Conservation (phyloP, 1,284 basidiomycete species). For the Sanghuangporus weigelae region DNA sequence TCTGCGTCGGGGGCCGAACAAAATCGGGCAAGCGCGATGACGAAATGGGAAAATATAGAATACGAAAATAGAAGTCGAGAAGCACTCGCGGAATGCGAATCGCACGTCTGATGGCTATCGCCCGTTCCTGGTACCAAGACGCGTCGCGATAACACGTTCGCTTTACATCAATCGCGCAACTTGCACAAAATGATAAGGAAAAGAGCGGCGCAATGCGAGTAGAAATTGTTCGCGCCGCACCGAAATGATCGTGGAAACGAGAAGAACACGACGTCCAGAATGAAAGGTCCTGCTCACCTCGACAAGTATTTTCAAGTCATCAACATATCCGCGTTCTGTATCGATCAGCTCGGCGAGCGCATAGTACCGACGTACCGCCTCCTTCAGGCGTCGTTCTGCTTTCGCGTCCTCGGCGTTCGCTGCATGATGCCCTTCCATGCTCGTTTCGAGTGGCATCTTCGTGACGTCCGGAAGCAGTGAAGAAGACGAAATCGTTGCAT, state of each 20-base stretch:
- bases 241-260: not conserved
- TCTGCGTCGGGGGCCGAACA: too few species aligned
- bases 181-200: not conserved
- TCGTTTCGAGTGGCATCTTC: not conserved
- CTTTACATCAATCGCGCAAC: not conserved
- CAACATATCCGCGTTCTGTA: conserved; percentile 15
- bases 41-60: conserved; percentile 6
- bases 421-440: not conserved
- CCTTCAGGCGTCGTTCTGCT: conserved; percentile 13
- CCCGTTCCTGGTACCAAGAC: not conserved
- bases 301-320: conserved; percentile 13
- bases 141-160: not conserved
- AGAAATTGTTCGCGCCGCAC: not conserved
- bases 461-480: not conserved
- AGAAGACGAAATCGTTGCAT: not conserved
- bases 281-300: conserved; percentile 9
- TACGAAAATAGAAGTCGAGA: not conserved
- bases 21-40: not conserved
- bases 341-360: conserved; percentile 16
- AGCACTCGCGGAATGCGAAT: not conserved
- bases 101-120: not conserved
- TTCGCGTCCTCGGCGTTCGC: not conserved
- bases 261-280: not conserved
- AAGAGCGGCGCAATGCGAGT: not conserved
- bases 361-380: conserved; percentile 15